Percentiles rank a stretch among this genome's conserved stretches.
Conservation (phyloP, 2,329 filamentous ascomycete species). For the Drechslerella stenobrocha region DNA sequence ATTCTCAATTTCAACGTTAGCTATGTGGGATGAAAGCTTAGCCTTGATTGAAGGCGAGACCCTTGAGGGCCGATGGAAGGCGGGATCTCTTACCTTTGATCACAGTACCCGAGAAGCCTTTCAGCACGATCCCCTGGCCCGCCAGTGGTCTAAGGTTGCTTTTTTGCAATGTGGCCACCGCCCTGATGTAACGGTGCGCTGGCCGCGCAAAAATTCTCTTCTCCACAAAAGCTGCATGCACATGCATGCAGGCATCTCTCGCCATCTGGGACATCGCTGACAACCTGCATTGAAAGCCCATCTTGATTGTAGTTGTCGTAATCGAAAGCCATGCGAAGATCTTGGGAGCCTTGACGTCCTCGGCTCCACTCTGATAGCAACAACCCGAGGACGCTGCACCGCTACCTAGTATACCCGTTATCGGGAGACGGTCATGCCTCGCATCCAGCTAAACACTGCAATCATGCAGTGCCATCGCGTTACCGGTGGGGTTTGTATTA, state of each 20-base stretch:
- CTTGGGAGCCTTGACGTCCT: too few species aligned
- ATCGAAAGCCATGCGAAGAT: background rate
- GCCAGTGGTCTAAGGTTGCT: conserved; percentile 29
- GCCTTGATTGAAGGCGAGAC: conserved; percentile 14
- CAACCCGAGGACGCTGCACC: conserved; percentile 1
- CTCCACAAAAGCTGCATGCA: background rate
- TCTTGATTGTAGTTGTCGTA: background rate
- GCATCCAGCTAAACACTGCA: conserved; percentile 6
- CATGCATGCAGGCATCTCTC: background rate
- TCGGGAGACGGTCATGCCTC: background rate
- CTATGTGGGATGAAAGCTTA: conserved; percentile 38
- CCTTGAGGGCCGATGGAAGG: conserved; percentile 14
- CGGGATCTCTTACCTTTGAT: conserved; percentile 7
- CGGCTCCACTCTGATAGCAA: background rate
- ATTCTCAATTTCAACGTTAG: conserved; percentile 33
- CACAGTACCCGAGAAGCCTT: conserved; percentile 3
- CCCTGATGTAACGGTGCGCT: conserved; percentile 47
- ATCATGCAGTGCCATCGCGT: background rate
- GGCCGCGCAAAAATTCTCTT: conserved; percentile 3
- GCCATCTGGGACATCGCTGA: background rate
- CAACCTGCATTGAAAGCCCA: background rate
- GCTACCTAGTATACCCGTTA: conserved; percentile 6
- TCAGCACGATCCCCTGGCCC: conserved; percentile 29
- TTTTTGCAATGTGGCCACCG: conserved; percentile 40
- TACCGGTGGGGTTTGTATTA: conserved; percentile 10